These are phyloP conservation scores for Moesziomyces sp. DNA, from an alignment of 1,284 basidiomycete species.

Conservation along the genomic window DNA sequence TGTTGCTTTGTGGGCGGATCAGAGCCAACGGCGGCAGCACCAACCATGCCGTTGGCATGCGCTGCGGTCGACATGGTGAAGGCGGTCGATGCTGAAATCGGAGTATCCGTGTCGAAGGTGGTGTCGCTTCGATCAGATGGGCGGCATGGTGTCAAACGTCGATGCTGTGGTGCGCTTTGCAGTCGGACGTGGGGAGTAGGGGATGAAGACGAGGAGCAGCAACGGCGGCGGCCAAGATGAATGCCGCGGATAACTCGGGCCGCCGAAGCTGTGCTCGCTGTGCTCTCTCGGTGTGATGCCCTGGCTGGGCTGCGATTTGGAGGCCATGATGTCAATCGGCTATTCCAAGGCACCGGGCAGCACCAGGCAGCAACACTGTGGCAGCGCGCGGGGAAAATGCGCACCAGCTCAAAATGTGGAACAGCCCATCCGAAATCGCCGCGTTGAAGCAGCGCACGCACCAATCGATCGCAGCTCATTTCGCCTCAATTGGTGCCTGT, in stretches of 20 bases:
- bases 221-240: too few species aligned
- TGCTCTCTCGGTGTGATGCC: too few species aligned
- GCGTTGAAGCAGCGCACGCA: too few species aligned
- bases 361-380: too few species aligned
- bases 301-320: too few species aligned
- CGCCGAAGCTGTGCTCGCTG: too few species aligned
- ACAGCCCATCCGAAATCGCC: too few species aligned
- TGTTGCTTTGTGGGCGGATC: slow-evolving; percentile 17
- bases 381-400: not conserved
- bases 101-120: not conserved
- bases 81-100: not conserved
- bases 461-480: not conserved
- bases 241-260: too few species aligned
- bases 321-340: not conserved
- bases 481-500: too few species aligned
- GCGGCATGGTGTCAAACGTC: not conserved
- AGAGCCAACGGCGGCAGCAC: not conserved
- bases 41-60: slow-evolving; percentile 1
- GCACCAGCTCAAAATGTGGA: too few species aligned
- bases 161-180: not conserved
- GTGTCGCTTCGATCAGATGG: not conserved
- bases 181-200: not conserved
- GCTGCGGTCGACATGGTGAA: slow-evolving; percentile 20
- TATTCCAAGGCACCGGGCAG: not conserved
- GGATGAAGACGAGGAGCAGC: not conserved